Percentiles rank a stretch among this genome's conserved stretches.
Evolutionary conservation across 1,284 basidiomycete genomes (phyloP).

Genomic region (Hymenochaete sp.): DNA sequence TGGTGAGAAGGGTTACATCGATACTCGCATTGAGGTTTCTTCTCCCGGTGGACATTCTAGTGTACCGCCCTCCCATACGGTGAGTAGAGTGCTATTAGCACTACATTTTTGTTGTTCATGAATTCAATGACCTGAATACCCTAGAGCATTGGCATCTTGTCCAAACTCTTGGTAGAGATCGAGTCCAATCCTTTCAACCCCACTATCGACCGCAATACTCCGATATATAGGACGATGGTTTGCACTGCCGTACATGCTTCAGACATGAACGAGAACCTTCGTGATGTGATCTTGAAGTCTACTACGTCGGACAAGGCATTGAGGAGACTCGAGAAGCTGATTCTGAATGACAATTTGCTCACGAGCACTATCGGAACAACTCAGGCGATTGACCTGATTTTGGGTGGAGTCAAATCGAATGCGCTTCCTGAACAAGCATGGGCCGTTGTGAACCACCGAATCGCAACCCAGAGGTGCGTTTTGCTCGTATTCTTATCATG

Average conservation of each 20-base stretch:
- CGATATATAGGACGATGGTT: slow-evolving; percentile 35
- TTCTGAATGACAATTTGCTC: slow-evolving; percentile 27
- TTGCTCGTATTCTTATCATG: slow-evolving; percentile 20
- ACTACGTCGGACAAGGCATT: slow-evolving; percentile 35
- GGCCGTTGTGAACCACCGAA: slow-evolving; percentile 47
- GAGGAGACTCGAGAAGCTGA: slow-evolving; percentile 31
- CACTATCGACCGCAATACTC: slow-evolving; percentile 32
- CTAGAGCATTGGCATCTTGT: slow-evolving; percentile 40
- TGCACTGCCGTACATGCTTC: slow-evolving; percentile 41
- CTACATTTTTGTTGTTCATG: background rate
- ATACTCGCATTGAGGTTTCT: slow-evolving; percentile 31
- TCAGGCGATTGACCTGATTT: slow-evolving; percentile 51
- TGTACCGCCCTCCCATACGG: slow-evolving; percentile 31
- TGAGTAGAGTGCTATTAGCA: slow-evolving; percentile 5
- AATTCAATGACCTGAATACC: background rate
- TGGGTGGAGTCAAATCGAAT: slow-evolving; percentile 55
- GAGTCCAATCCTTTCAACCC: slow-evolving; percentile 33
- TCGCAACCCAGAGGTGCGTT: slow-evolving; percentile 36
- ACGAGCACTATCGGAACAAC: slow-evolving; percentile 41
- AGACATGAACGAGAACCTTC: slow-evolving; percentile 31
- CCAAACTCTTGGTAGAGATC: slow-evolving; percentile 33
- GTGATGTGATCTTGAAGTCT: slow-evolving; percentile 30
- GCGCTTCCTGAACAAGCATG: slow-evolving; percentile 48
- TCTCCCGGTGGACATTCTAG: slow-evolving; percentile 41
- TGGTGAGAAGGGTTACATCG: slow-evolving; percentile 41